Percentiles rank a stretch among this genome's conserved stretches.
phyloP scores from a whole-genome alignment of 2,329 filamentous ascomycete genomes.

The Pyricularia grisea region DNA sequence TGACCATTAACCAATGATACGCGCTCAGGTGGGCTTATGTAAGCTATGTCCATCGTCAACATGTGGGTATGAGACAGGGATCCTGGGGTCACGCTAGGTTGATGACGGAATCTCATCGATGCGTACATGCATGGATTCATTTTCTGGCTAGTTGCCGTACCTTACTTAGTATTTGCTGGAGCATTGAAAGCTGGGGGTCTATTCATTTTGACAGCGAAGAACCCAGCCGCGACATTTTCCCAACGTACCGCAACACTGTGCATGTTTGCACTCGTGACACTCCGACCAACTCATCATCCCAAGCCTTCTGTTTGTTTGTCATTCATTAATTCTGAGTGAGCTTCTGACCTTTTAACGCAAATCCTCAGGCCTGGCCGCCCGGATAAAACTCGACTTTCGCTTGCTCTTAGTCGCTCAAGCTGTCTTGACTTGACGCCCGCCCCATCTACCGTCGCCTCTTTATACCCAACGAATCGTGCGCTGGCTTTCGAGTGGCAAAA shows the following conservation, averaged over 20 bases:
- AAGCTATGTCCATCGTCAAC: not conserved
- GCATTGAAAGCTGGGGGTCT: not conserved
- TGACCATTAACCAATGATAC: not conserved
- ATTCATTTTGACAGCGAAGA: not conserved
- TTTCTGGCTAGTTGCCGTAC: not conserved
- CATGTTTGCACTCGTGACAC: not conserved
- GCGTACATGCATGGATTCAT: not conserved
- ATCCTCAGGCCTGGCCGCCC: not conserved
- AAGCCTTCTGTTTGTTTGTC: not conserved
- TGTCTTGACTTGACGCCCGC: not conserved
- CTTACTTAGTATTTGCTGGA: not conserved
- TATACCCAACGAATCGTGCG: not conserved
- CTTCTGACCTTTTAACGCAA: not conserved
- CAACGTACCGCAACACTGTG: not conserved
- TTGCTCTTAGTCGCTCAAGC: not conserved
- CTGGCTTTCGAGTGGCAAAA: not conserved
- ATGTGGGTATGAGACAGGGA: not conserved
- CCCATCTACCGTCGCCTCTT: no score
- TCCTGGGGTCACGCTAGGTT: not conserved
- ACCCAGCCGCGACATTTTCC: not conserved
- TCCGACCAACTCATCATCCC: not conserved
- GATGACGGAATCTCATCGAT: not conserved
- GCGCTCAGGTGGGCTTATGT: not conserved
- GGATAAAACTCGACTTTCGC: not conserved
- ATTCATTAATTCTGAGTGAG: not conserved